phyloP scores from a whole-genome alignment of 768 basidiomycete genomes.

The Terana coerulea region DNA sequence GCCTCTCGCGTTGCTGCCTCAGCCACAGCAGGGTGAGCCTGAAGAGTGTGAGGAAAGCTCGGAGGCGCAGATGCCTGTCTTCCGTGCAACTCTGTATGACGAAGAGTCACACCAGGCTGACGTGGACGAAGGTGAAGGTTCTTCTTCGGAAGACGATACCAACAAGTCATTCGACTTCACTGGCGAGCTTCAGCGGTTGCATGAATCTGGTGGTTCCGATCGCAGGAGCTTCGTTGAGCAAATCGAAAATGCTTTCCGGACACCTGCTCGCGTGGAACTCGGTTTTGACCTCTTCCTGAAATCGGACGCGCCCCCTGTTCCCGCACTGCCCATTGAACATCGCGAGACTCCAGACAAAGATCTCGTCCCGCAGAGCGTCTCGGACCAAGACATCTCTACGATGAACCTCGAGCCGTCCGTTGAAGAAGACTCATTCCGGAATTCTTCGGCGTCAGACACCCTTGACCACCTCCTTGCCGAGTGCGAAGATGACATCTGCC shows the following conservation, averaged over 20 bases:
- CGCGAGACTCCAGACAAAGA: slow-evolving; percentile 18
- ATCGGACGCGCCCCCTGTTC: slow-evolving; percentile 48
- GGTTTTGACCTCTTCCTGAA: slow-evolving; percentile 26
- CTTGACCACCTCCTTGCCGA: slow-evolving; percentile 22
- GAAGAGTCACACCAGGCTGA: slow-evolving; percentile 33
- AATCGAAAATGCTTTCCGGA: slow-evolving; percentile 75
- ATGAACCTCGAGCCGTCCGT: slow-evolving; percentile 10
- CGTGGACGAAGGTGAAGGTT: slow-evolving; percentile 45
- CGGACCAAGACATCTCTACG: slow-evolving; percentile 12
- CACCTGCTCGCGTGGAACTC: slow-evolving; percentile 66
- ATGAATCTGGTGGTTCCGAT: slow-evolving; percentile 66
- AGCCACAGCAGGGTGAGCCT: background rate
- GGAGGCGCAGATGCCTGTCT: slow-evolving; percentile 34
- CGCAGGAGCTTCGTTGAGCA: slow-evolving; percentile 76
- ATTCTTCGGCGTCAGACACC: slow-evolving; percentile 20
- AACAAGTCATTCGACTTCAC: slow-evolving; percentile 86
- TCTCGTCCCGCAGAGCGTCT: slow-evolving; percentile 21
- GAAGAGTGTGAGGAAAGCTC: slow-evolving; percentile 2
- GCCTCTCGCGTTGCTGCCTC: slow-evolving; percentile 37
- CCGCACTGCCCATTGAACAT: slow-evolving; percentile 24
- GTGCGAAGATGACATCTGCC: slow-evolving; percentile 28
- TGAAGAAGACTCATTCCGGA: slow-evolving; percentile 7
- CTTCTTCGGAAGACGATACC: slow-evolving; percentile 56
- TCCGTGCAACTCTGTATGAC: slow-evolving; percentile 43
- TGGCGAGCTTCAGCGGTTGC: slow-evolving; percentile 65